Evolutionary conservation across 2,329 filamentous ascomycete genomes (phyloP).

Genomic region (Cordyceps tenuipes): DNA sequence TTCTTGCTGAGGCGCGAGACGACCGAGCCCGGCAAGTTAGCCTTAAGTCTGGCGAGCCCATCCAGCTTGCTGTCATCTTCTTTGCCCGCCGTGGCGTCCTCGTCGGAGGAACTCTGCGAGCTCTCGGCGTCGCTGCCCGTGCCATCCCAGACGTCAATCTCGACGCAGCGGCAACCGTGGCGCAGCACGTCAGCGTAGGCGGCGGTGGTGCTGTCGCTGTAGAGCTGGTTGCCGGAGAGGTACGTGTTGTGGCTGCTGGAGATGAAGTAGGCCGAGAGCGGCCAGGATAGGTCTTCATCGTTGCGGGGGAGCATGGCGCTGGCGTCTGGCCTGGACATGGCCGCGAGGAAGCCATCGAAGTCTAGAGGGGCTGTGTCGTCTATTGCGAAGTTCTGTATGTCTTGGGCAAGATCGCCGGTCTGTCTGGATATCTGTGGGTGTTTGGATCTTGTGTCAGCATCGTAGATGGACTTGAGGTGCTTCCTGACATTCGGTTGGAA

Average conservation of each 20-base stretch:
- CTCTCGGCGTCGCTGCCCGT: slow-evolving; percentile 62
- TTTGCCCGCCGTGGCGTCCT: slow-evolving; percentile 44
- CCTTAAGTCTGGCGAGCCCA: slow-evolving; percentile 57
- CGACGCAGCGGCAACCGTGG: slow-evolving; percentile 81
- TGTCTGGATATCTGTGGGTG: slow-evolving; percentile 34
- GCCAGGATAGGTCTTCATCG: slow-evolving; percentile 56
- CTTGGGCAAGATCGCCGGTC: slow-evolving; percentile 32
- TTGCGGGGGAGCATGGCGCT: slow-evolving; percentile 33
- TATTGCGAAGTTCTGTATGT: slow-evolving; percentile 26
- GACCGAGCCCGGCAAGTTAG: slow-evolving; percentile 39
- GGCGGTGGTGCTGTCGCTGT: slow-evolving; percentile 76
- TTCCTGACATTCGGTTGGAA: slow-evolving; percentile 28
- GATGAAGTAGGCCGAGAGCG: slow-evolving; percentile 85
- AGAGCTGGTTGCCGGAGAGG: slow-evolving; percentile 79
- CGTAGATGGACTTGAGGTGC: slow-evolving; percentile 34
- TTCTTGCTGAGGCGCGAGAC: slow-evolving; percentile 40
- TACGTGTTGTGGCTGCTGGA: slow-evolving; percentile 96
- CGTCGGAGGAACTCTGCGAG: slow-evolving; percentile 35
- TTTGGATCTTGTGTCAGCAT: slow-evolving; percentile 25
- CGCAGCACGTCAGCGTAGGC: slow-evolving; percentile 79
- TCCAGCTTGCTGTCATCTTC: slow-evolving; percentile 50
- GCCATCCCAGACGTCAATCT: slow-evolving; percentile 94
- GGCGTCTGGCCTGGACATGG: slow-evolving; percentile 45
- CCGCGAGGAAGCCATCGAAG: slow-evolving; percentile 41
- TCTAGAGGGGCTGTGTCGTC: slow-evolving; percentile 35